Evolutionary conservation across 2,329 filamentous ascomycete genomes (phyloP), one percentile per base, ranked within the genome.

Genomic region (Talaromyces sp.): DNA sequence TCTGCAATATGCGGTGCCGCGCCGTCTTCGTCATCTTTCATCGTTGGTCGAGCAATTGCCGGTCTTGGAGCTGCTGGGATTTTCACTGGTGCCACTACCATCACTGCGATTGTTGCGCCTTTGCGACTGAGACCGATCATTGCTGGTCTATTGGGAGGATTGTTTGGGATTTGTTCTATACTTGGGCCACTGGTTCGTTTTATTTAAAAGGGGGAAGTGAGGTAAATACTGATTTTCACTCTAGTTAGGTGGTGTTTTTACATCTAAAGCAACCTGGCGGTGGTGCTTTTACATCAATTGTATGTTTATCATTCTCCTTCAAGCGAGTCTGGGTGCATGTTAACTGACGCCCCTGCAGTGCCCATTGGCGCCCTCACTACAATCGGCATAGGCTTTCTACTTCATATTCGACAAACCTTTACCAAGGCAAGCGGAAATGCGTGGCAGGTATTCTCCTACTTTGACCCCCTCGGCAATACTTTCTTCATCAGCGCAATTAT

Each of bases 1-100:
- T 80, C 78, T 52, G 71, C 79, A 27, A 70, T 82, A 19, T 82
- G 80, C 67, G 74, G 73, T 60, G 71, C 68, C 16, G 73, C 74
- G 1, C 73, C 73, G 19, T 71, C 64, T 11, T 74, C 71, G 1
- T 49, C 62, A 2, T 71, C 69, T 11, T 66, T 75, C 41, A 75
- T 76, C 52, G 63, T 75, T 39, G 73, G 74, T 31, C 72, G 74
- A 60, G 73, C 74, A 16, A 69, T 75, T 59, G 71, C 47, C 4
- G 47, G 47, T 24, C 56, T 72, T 39, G 73, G 73, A 10, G 69
- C 68, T 7, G 67, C 72, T 13, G 73, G 73, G 22, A 31, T 69
- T 27, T 69, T 66, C 19, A 62, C 67, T 16, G 70, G 70, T 8
- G 64, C 64, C 10, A 67, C 70, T 43, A 69, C 69, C 3, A 70